Percentiles rank a stretch among this genome's conserved stretches.
These are phyloP conservation scores for Eimeria maxima DNA, from an alignment of 169 alveolate genomes.

Conservation along the genomic window DNA sequence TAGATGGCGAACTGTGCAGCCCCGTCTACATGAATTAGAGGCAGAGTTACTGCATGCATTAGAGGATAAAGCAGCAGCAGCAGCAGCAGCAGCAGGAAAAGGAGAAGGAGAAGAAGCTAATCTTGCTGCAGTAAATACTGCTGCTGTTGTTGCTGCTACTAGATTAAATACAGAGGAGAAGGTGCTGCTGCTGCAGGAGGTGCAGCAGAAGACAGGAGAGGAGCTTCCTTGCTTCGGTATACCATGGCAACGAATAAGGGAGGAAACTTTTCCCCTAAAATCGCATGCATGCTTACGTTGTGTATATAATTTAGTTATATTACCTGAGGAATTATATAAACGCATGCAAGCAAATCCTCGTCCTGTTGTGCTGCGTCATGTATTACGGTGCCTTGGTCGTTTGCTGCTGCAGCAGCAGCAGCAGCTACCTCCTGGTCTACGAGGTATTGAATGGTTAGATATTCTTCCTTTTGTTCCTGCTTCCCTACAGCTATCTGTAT, in stretches of 20 bases:
- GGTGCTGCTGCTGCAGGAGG: constrained; percentile 4
- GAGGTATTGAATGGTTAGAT: constrained; percentile 73
- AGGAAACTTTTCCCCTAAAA: neutral
- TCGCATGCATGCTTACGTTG: neutral
- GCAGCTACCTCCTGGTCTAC: constrained; percentile 5
- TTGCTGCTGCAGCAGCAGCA: neutral
- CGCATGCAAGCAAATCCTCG: constrained; percentile 22
- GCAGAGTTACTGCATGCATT: too few relatives aligned
- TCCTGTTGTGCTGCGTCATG: constrained; percentile 1
- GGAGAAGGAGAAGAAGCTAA: neutral
- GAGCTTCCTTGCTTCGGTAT: constrained; percentile 43
- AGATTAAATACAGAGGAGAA: neutral
- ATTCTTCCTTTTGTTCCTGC: constrained; percentile 72
- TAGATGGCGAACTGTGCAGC: constrained; percentile 55
- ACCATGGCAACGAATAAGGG: constrained; percentile 17
- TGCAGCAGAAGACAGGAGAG: constrained; percentile 51
- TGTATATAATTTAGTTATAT: neutral
- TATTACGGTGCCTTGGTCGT: constrained; percentile 11
- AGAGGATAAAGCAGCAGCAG: too few relatives aligned
- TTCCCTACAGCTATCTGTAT: neutral
- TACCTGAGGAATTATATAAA: neutral
- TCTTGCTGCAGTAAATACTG: neutral
- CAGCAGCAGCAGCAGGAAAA: too few relatives aligned
- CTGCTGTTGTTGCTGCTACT: neutral
- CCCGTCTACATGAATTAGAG: constrained; percentile 12